Evolutionary conservation across 345 rosid species (phyloP).

Genomic region (Rhodomyrtus tomentosa): DNA sequence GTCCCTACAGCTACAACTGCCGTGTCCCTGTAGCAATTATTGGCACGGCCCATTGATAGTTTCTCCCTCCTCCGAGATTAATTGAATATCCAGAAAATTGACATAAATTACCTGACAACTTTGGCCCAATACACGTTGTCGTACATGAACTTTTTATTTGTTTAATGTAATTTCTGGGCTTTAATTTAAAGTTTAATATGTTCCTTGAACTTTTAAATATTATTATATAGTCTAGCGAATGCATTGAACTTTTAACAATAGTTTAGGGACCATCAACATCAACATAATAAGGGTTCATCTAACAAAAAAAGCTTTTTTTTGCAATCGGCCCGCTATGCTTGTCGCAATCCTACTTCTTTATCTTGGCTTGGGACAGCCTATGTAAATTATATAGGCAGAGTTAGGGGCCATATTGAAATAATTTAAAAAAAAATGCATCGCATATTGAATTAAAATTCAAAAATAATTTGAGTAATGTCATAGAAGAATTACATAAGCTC

Average conservation of each 20-base stretch:
- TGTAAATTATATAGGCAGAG: too few species aligned
- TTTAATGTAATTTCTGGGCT: not conserved
- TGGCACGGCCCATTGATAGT: not conserved
- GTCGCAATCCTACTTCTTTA: too few species aligned
- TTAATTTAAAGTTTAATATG: not conserved
- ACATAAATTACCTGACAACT: not conserved
- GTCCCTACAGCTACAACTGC: not conserved
- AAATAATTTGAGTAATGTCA: not conserved
- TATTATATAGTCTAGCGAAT: not conserved
- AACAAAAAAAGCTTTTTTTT: too few species aligned
- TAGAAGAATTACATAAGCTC: too few species aligned
- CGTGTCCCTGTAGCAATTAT: not conserved
- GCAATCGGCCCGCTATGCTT: too few species aligned
- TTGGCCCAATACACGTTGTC: too few species aligned
- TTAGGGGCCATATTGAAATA: too few species aligned
- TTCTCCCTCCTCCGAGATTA: not conserved
- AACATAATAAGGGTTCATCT: too few species aligned
- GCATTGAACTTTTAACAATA: not conserved
- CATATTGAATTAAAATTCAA: too few species aligned
- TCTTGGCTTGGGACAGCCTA: too few species aligned
- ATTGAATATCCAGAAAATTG: not conserved
- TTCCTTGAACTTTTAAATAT: not conserved
- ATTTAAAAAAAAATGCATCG: too few species aligned
- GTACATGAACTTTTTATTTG: not conserved
- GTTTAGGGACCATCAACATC: accelerated